Conservation (phyloP, 768 basidiomycete species). For the Exsudoporus frostii region DNA sequence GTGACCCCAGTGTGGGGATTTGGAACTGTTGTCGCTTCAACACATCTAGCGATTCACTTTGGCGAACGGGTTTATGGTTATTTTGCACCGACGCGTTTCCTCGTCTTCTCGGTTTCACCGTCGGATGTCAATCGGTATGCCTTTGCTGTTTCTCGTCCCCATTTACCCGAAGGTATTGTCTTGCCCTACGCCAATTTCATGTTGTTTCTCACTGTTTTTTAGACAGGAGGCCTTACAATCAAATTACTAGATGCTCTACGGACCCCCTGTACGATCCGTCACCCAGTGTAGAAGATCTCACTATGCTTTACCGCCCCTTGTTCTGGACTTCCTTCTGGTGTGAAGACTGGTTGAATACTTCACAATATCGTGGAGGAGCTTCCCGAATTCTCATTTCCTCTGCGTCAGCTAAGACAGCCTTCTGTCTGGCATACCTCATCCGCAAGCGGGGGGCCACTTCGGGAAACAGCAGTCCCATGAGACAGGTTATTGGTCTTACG, state of each 20-base stretch:
- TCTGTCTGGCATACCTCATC: slow-evolving; percentile 62
- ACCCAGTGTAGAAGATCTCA: slow-evolving; percentile 52
- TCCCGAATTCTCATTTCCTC: slow-evolving; percentile 57
- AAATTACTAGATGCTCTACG: slow-evolving; percentile 53
- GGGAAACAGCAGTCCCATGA: slow-evolving; percentile 1
- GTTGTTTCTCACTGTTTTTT: background rate
- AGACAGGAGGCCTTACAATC: slow-evolving; percentile 70
- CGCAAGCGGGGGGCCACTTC: slow-evolving; percentile 37
- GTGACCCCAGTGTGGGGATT: slow-evolving; percentile 75
- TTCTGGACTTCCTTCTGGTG: slow-evolving; percentile 79
- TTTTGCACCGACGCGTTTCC: slow-evolving; percentile 56
- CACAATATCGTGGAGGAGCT: slow-evolving; percentile 48
- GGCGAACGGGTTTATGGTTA: slow-evolving; percentile 66
- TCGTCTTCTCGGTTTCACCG: slow-evolving; percentile 50
- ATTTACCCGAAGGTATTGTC: slow-evolving; percentile 53
- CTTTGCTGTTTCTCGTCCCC: slow-evolving; percentile 58
- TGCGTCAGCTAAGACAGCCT: slow-evolving; percentile 71
- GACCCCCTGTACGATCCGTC: slow-evolving; percentile 55
- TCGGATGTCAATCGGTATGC: slow-evolving; percentile 48
- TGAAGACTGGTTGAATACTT: slow-evolving; percentile 62
- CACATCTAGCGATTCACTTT: slow-evolving; percentile 42
- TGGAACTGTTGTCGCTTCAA: slow-evolving; percentile 51
- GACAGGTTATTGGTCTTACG: slow-evolving; percentile 56
- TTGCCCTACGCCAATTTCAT: background rate
- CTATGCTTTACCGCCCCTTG: slow-evolving; percentile 68